phyloP scores from a whole-genome alignment of 768 basidiomycete species.

The Chalciporus chontae region DNA sequence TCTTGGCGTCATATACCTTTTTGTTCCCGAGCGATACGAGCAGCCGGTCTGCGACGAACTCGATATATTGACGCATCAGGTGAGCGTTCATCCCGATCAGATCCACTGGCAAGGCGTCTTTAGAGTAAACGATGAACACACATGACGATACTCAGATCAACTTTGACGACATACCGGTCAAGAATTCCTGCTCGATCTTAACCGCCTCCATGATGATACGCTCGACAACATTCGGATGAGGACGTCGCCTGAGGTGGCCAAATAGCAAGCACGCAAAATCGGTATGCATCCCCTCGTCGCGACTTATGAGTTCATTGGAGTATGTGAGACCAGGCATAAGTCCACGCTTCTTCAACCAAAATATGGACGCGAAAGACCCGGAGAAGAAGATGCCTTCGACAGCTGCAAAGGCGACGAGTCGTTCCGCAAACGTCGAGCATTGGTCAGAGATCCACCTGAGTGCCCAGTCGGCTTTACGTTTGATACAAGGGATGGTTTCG shows the following conservation, averaged over 20 bases:
- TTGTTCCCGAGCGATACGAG: conserved; percentile 81
- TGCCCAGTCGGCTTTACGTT: conserved; percentile 92
- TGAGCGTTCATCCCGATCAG: conserved; percentile 88
- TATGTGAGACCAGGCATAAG: conserved; percentile 94
- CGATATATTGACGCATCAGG: conserved; percentile 87
- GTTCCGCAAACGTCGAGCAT: conserved; percentile 76
- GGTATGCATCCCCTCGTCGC: conserved; percentile 94
- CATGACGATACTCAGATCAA: too few species aligned
- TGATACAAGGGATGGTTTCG: conserved; percentile 88
- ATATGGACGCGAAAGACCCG: conserved; percentile 87
- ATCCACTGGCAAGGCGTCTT: conserved; percentile 77
- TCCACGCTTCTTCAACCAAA: conserved; percentile 97
- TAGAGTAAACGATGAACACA: not conserved
- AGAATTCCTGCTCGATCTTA: conserved; percentile 78
- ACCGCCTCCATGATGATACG: conserved; percentile 81
- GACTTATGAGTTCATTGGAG: conserved; percentile 91
- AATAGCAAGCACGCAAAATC: conserved; percentile 92
- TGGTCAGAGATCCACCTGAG: conserved; percentile 85
- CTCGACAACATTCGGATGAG: conserved; percentile 71
- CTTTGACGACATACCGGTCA: conserved; percentile 52
- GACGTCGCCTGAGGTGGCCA: conserved; percentile 69
- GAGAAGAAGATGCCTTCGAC: conserved; percentile 98
- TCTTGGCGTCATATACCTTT: conserved; percentile 67
- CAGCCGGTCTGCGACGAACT: conserved; percentile 87
- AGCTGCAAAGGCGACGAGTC: conserved; percentile 90